These are phyloP conservation scores for Termitomyces sp. DNA, from an alignment of 768 basidiomycete species.

Conservation along the genomic window DNA sequence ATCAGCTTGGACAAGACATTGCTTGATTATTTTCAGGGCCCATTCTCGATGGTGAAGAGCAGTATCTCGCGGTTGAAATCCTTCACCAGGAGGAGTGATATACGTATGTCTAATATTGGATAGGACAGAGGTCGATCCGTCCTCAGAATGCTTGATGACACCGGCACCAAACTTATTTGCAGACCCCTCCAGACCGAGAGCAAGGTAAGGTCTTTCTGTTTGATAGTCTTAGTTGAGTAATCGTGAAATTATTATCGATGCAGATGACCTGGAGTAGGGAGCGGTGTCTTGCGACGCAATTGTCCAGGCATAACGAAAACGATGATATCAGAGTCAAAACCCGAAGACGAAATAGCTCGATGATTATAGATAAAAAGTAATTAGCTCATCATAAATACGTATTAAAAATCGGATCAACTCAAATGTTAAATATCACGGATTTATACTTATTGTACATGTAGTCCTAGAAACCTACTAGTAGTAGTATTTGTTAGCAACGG, in stretches of 20 bases:
- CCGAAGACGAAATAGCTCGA: too few relatives aligned
- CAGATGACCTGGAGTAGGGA: slow-evolving; percentile 34
- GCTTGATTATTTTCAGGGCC: slow-evolving; percentile 77
- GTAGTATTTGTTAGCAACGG: not conserved
- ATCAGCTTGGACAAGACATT: slow-evolving; percentile 66
- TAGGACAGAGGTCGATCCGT: slow-evolving; percentile 73
- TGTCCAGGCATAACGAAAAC: slow-evolving; percentile 22
- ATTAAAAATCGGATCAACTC: too few relatives aligned
- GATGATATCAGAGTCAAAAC: not conserved
- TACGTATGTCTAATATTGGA: slow-evolving; percentile 98
- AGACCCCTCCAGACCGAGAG: slow-evolving; percentile 96
- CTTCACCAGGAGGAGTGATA: slow-evolving; percentile 96
- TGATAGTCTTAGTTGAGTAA: slow-evolving; percentile 3
- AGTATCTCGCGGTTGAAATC: slow-evolving; percentile 94
- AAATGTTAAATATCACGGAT: too few relatives aligned
- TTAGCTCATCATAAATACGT: too few relatives aligned
- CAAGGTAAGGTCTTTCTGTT: slow-evolving; percentile 66
- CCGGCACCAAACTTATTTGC: slow-evolving; percentile 98
- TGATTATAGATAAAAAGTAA: too few relatives aligned
- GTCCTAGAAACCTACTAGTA: too few relatives aligned
- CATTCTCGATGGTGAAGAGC: slow-evolving; percentile 95
- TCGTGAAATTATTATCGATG: not conserved
- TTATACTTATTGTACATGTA: not conserved
- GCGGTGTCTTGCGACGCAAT: slow-evolving; percentile 16
- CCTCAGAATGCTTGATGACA: slow-evolving; percentile 76